Conservation (phyloP, 176 grass and related monocot genomes). For the Avena insularis region DNA sequence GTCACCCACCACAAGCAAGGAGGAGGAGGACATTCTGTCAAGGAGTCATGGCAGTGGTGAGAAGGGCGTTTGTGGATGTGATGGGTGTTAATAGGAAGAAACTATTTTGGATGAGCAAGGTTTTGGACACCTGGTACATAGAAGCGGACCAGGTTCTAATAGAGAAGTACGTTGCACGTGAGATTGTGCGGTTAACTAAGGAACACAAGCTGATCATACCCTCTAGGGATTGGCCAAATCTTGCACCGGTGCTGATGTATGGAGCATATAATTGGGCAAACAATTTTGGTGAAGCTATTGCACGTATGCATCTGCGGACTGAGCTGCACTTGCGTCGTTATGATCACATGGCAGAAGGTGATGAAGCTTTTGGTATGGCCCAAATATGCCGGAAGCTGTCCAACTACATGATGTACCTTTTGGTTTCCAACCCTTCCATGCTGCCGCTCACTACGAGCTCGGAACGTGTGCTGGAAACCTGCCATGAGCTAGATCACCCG, state of each 20-base stretch:
- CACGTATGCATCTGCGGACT: background rate
- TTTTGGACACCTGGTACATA: background rate
- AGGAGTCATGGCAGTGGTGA: background rate
- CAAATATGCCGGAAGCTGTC: background rate
- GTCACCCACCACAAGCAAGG: too few species aligned
- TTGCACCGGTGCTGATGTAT: background rate
- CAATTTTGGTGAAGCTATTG: background rate
- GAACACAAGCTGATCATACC: too few species aligned
- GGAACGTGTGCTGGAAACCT: too few species aligned
- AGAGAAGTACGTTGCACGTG: too few species aligned
- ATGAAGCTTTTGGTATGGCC: background rate
- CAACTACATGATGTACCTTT: background rate
- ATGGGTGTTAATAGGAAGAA: background rate
- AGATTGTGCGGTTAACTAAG: too few species aligned
- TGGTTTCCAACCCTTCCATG: background rate
- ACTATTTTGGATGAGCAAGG: background rate
- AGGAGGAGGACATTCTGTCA: background rate
- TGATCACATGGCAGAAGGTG: background rate
- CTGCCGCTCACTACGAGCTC: background rate
- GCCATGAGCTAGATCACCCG: too few species aligned
- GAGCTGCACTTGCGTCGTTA: background rate
- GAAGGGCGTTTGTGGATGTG: background rate
- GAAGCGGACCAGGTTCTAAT: too few species aligned
- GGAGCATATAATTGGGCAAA: background rate
- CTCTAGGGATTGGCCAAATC: too few species aligned